Percentiles rank a stretch among this genome's conserved stretches.
These are phyloP conservation scores for Wallacemonas sp. DNA, from an alignment of 208 protist genomes.

Conservation along the genomic window DNA sequence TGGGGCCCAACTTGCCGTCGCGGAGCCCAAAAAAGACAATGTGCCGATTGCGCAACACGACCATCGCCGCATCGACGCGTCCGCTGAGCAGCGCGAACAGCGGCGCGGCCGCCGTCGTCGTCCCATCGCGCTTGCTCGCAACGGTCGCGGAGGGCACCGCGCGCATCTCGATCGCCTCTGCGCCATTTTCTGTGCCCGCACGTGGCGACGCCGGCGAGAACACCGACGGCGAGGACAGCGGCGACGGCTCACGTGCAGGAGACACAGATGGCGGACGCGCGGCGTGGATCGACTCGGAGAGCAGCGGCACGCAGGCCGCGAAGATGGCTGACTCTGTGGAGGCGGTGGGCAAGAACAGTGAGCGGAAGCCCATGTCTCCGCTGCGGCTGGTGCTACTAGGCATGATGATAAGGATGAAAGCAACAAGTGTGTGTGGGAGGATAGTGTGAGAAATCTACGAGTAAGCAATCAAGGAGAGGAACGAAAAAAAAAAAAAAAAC, in stretches of 20 bases:
- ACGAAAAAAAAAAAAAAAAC: constrained; percentile 11
- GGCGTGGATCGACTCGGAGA: not conserved
- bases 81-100: constrained; percentile 52
- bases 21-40: constrained; percentile 59
- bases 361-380: not conserved
- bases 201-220: not conserved
- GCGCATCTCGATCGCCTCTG: not conserved
- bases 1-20: constrained; percentile 31
- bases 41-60: constrained; percentile 47
- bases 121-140: too few species aligned
- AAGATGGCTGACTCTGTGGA: constrained; percentile 26
- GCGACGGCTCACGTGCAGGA: not conserved
- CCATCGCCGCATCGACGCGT: constrained; percentile 43
- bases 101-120: not conserved
- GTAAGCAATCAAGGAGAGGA: not conserved
- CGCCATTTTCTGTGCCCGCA: not conserved
- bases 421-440: too few species aligned
- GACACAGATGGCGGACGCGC: not conserved
- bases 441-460: too few species aligned
- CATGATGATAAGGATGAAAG: too few species aligned
- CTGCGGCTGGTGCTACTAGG: not conserved
- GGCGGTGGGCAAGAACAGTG: constrained; percentile 35
- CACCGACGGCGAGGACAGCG: not conserved
- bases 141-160: constrained; percentile 16
- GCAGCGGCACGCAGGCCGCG: constrained; percentile 30